These are phyloP conservation scores for Pilobolus umbonatus DNA, from an alignment of 192 early-diverging fungal genomes.

Conservation along the genomic window DNA sequence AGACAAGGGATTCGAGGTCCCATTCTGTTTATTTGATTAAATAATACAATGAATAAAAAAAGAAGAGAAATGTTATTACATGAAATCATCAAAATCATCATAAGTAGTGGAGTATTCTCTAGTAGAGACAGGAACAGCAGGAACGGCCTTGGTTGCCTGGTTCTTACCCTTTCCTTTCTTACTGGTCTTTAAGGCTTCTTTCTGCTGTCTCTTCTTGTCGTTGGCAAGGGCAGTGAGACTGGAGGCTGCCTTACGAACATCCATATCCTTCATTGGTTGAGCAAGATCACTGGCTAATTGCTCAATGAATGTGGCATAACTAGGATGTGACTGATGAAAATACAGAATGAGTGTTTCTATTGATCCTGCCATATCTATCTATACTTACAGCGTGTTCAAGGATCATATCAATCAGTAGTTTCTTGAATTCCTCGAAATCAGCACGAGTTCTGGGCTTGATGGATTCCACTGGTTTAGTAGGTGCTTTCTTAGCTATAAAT, in stretches of 20 bases:
- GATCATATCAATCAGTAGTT: slow-evolving; percentile 52
- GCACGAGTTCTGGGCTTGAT: slow-evolving; percentile 62
- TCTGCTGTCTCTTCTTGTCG: slow-evolving; percentile 62
- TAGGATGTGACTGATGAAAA: slow-evolving; percentile 9
- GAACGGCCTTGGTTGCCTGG: slow-evolving; percentile 10
- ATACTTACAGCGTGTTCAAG: slow-evolving; percentile 43
- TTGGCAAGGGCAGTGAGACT: slow-evolving; percentile 64
- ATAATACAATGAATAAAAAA: background rate
- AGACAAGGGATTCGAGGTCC: background rate
- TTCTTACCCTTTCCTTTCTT: slow-evolving; percentile 51
- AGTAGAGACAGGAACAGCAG: slow-evolving; percentile 11
- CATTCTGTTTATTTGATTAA: background rate
- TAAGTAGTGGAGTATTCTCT: slow-evolving; percentile 18
- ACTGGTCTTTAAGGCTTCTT: slow-evolving; percentile 62
- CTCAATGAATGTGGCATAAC: slow-evolving; percentile 56
- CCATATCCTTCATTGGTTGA: slow-evolving; percentile 54
- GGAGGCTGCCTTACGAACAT: slow-evolving; percentile 60
- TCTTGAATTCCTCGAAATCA: slow-evolving; percentile 61
- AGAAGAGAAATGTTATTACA: slow-evolving; percentile 13
- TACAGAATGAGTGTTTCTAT: background rate
- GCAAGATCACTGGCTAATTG: slow-evolving; percentile 59
- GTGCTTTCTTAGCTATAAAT: background rate
- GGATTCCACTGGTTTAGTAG: slow-evolving; percentile 10
- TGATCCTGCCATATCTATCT: background rate
- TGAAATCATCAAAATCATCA: slow-evolving; percentile 37